Evolutionary conservation across 805 yeast species (phyloP).

Genomic region (Pichia kluyveri): DNA sequence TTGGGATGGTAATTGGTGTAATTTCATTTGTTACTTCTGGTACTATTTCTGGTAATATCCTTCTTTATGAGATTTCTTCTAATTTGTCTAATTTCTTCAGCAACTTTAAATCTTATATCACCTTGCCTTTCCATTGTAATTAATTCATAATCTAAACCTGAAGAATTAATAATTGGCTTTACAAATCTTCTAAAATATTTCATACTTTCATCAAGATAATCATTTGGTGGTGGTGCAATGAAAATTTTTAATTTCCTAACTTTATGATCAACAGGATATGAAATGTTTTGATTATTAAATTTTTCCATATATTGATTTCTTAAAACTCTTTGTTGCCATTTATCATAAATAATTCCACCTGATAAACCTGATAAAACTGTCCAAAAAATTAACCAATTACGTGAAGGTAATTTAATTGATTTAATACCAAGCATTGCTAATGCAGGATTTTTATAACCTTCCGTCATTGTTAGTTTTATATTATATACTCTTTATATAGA

Average conservation of each 20-base stretch:
- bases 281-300: not conserved
- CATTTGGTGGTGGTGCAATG: conserved; percentile 96
- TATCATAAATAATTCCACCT: conserved; percentile 78
- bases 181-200: conserved; percentile 67
- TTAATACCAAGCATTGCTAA: conserved; percentile 80
- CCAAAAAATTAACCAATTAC: conserved; percentile 93
- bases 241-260: conserved; percentile 77
- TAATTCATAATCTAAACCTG: conserved; percentile 77
- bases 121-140: conserved; percentile 80
- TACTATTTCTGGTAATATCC: conserved; percentile 5
- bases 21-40: not conserved
- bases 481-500: not conserved
- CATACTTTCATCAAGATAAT: conserved; percentile 66
- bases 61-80: conserved; percentile 27
- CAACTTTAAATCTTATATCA: conserved; percentile 71
- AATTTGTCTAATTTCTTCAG: conserved; percentile 67
- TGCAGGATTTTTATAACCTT: conserved; percentile 60
- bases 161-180: conserved; percentile 78
- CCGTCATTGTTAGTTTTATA: not conserved
- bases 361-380: conserved; percentile 51
- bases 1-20: not conserved
- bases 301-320: conserved; percentile 46
- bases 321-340: conserved; percentile 56
- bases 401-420: conserved; percentile 66
- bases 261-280: conserved; percentile 34